Evolutionary conservation across 192 early-diverging fungal genomes (phyloP), one percentile per base, ranked within the genome.

Genomic region (Coemansia umbellata): DNA sequence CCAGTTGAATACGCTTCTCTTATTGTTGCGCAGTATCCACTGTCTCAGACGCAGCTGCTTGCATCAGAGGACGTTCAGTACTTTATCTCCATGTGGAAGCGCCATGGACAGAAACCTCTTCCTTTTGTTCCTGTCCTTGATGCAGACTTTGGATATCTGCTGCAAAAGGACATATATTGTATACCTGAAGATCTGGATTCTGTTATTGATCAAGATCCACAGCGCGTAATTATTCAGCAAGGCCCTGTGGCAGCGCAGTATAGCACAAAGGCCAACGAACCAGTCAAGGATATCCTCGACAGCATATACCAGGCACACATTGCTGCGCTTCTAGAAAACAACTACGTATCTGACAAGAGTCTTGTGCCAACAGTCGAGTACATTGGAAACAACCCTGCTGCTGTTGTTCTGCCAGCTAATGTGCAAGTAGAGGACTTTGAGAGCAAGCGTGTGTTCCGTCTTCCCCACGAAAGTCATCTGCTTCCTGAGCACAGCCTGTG

Each of bases 151-250:
- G 88, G 90, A 47, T 78, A 86, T 30, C 88, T 92, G 88, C 85
- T 95, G 70, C 90, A 87, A 79, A 95, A 95, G 80, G 89, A 94
- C 66, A 90, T 85, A 14, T 70, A 88, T 15, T 95, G 91, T 91
- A 90, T 92, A 65, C 85, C 88, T 1, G 92, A 97, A 58, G 85
- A 93, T 58, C 66, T 95, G 7, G 86, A 88, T 35, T 85, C 91
- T 32, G 82, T 95, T 35, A 81, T 86, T 28, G 91, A 81, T 45
- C 85, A 91, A 58, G 93, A 97, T 80, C 83, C 87, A 5, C 81
- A 85, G 52, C 84, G 92, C 44, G 85, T 84, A 8, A 81, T 82
- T 55, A 91, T 95, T 69, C 80, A 95, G 43, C 94, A 97, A 43
- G 92, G 94, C 39, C 90, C 89, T 15, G 81, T 88, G 8, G 89